These are phyloP conservation scores for Umbelopsis vinacea DNA, from an alignment of 192 early-diverging fungal genomes.

Conservation along the genomic window DNA sequence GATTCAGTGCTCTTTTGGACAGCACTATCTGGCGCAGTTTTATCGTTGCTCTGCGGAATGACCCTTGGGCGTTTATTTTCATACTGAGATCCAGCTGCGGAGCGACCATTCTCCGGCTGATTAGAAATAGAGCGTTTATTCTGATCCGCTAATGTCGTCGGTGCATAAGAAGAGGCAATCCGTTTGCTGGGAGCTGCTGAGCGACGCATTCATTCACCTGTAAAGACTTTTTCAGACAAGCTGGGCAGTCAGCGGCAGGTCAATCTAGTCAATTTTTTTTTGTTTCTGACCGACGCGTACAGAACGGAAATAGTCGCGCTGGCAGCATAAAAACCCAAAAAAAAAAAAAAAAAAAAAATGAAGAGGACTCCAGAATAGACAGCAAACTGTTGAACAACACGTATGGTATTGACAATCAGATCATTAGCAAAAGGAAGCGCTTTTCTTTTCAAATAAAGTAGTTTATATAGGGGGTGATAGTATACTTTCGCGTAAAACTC, in stretches of 20 bases:
- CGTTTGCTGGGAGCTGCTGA: slow-evolving; percentile 14
- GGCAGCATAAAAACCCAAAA: no score
- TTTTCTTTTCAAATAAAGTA: no score
- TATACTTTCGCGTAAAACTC: no score
- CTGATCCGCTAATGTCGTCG: neutral
- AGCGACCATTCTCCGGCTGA: neutral
- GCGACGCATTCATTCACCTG: slow-evolving; percentile 13
- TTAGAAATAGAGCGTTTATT: neutral
- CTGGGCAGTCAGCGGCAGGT: neutral
- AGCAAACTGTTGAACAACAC: no score
- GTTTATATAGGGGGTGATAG: no score
- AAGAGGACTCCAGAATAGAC: no score
- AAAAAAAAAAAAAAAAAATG: no score
- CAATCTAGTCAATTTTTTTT: neutral
- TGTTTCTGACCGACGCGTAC: no score
- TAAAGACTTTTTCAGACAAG: neutral
- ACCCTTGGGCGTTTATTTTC: neutral
- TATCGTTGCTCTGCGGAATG: neutral
- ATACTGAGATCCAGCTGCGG: neutral
- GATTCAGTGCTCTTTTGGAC: neutral
- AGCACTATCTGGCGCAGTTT: neutral
- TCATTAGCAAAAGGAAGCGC: no score
- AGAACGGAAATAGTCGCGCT: no score
- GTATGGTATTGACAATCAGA: no score
- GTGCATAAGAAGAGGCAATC: neutral